A percentile compares a stretch with the other conserved stretches of the same genome.
phyloP scores from a whole-genome alignment of 2,329 filamentous ascomycete species.

The Talaromyces sp. region DNA sequence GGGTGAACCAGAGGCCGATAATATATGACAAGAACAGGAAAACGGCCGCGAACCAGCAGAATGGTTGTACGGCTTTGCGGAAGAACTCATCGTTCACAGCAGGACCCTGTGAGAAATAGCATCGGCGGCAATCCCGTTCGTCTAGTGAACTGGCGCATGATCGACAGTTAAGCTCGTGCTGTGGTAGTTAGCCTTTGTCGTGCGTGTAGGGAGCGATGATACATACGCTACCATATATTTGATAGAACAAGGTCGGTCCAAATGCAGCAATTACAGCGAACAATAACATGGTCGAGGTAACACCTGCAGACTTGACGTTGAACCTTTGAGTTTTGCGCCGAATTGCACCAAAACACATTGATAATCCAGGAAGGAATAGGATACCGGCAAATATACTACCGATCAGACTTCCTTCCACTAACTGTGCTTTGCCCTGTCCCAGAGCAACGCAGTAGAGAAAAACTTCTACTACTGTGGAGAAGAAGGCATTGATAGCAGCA shows the following conservation, averaged over 20 bases:
- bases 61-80: conserved; percentile 82
- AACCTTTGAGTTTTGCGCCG: conserved; percentile 98
- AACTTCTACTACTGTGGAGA: conserved; percentile 95
- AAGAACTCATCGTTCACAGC: conserved; percentile 86
- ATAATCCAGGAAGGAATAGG: conserved; percentile 86
- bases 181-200: conserved; percentile 28
- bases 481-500: conserved; percentile 96
- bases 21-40: conserved; percentile 89
- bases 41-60: conserved; percentile 81
- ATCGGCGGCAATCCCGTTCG: conserved; percentile 73
- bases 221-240: conserved; percentile 87
- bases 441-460: conserved; percentile 95
- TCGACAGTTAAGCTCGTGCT: conserved; percentile 86
- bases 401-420: conserved; percentile 95
- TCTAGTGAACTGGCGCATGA: conserved; percentile 55
- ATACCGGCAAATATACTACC: conserved; percentile 98
- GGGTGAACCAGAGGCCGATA: conserved; percentile 90
- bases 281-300: conserved; percentile 95
- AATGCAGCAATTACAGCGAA: conserved; percentile 96
- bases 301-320: conserved; percentile 92
- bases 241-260: conserved; percentile 93
- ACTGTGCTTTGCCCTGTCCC: conserved; percentile 81
- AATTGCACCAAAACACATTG: conserved; percentile 98
- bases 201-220: neutral
- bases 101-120: conserved; percentile 87